Evolutionary conservation across 306 rosid genomes (phyloP), one percentile per base, ranked within the genome.

Genomic region (Vigna unguiculata): DNA sequence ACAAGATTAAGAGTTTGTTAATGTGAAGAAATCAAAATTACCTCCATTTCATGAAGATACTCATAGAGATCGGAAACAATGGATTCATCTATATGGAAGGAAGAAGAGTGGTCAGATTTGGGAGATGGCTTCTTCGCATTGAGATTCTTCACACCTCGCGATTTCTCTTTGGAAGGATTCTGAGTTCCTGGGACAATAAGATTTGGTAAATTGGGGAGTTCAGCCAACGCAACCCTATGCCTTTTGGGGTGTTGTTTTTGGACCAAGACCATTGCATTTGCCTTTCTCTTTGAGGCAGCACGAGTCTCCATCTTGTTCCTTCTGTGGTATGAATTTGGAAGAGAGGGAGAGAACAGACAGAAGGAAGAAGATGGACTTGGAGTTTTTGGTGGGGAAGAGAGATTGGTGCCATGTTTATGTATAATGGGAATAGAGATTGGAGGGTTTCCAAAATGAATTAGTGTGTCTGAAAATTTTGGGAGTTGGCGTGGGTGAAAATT

Each of bases 31-130:
- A 16, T 30, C 21, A 16, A 17, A 9, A 51, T 77, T 80, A 91
- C 98, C 97, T 91, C 98, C 75, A 88, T 80, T 12, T 64, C 46
- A 40, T 74, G 90, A 49, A 88, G 91, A 83, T 93, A 88, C 1
- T 64, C 78, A 25, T 77, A 54, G 21, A 93, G 83, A 22, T 69
- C 51, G 0, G 62, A 69, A 13, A 28, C 52, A 43, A 57, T 58
- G 20, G 76, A 9, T 34, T 57, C 52, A 0, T 3, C 19, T 0
- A 49, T n/a, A 2, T n/a, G 45, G 1, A 8, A 3, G 1, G 5
- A 40, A 46, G 57, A 9, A 52, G 43, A 19, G 41, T 5, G 6
- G 8, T 38, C 34, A 19, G 32, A 40, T 21, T 13, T 19, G 4
- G 4, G 6, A 25, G 34, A 4, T 11, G 14, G 19, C 49, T 74